Conservation (phyloP, 2,329 filamentous ascomycete genomes). For the Tolypocladium album region DNA sequence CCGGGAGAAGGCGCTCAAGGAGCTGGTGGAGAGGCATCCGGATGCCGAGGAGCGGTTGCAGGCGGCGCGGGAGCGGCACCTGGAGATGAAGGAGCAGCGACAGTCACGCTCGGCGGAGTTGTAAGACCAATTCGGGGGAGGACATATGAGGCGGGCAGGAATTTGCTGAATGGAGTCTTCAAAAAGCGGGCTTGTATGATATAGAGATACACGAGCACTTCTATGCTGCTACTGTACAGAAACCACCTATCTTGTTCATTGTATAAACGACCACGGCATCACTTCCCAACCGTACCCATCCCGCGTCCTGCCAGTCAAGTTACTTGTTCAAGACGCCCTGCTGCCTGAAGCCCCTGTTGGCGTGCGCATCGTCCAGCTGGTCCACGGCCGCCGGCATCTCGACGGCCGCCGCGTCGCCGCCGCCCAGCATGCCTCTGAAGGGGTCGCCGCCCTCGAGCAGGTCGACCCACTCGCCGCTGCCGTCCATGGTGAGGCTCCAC, state of each 20-base stretch:
- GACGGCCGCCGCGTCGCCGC: slow-evolving; percentile 17
- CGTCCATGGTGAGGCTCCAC: slow-evolving; percentile 70
- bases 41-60: slow-evolving; percentile 34
- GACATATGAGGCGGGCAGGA: slow-evolving; percentile 1
- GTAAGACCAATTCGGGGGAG: slow-evolving; percentile 1
- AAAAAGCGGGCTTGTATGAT: slow-evolving; percentile 26
- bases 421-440: slow-evolving; percentile 42
- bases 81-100: slow-evolving; percentile 42
- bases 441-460: slow-evolving; percentile 64
- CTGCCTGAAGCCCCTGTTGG: slow-evolving; percentile 42
- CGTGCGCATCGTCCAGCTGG: slow-evolving; percentile 23
- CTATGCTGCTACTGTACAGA: slow-evolving; percentile 8
- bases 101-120: slow-evolving; percentile 14
- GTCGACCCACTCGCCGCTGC: slow-evolving; percentile 48
- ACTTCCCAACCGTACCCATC: not conserved
- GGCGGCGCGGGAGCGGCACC: slow-evolving; percentile 36
- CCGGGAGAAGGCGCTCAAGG: slow-evolving; percentile 32
- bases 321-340: slow-evolving; percentile 24
- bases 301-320: not conserved
- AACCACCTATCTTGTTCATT: not conserved
- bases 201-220: slow-evolving; percentile 21
- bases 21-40: slow-evolving; percentile 35
- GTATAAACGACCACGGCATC: not conserved
- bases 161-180: slow-evolving; percentile 9
- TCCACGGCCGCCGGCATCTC: slow-evolving; percentile 4